Conservation (phyloP, 1,284 basidiomycete species). For the Ustilago loliicola region DNA sequence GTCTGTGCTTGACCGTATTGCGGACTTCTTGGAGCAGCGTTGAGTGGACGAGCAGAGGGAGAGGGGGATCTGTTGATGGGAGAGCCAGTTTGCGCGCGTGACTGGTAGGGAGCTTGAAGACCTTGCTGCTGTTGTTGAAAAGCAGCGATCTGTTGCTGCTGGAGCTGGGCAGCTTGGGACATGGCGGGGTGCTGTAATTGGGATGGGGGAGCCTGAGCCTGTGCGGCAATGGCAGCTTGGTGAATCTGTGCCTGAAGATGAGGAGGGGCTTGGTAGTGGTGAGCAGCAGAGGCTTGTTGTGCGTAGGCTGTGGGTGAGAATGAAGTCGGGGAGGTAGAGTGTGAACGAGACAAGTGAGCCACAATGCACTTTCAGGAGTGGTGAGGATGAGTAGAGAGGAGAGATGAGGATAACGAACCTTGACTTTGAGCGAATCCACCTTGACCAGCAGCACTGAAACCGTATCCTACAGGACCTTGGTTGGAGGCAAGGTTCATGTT, state of each 20-base stretch:
- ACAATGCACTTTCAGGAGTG: not conserved
- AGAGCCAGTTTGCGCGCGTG: conserved; percentile 16
- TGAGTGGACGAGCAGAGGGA: conserved; percentile 43
- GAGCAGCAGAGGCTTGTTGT: conserved; percentile 47
- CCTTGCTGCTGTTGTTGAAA: conserved; percentile 40
- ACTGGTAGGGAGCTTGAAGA: conserved; percentile 49
- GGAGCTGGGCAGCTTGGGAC: conserved; percentile 61
- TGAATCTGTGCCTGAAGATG: conserved; percentile 65
- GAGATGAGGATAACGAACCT: conserved; percentile 43
- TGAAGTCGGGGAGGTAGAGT: not conserved
- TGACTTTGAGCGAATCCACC: conserved; percentile 66
- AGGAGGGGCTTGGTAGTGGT: conserved; percentile 46
- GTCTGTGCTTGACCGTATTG: conserved; percentile 48
- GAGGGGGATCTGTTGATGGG: conserved; percentile 50
- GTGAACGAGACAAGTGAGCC: not conserved
- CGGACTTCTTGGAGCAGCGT: conserved; percentile 34
- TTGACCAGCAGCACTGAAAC: conserved; percentile 59
- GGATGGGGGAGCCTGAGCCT: conserved; percentile 63
- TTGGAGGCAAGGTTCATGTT: conserved; percentile 45
- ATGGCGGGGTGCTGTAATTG: conserved; percentile 67
- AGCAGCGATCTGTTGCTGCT: conserved; percentile 63
- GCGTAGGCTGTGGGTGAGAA: conserved; percentile 51
- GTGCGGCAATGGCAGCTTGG: conserved; percentile 62
- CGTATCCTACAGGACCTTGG: conserved; percentile 50
- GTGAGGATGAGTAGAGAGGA: not conserved